Evolutionary conservation across 73 alveolate genomes (phyloP), one percentile per base, ranked within the genome.

Genomic region (Paramecium caudatum): DNA sequence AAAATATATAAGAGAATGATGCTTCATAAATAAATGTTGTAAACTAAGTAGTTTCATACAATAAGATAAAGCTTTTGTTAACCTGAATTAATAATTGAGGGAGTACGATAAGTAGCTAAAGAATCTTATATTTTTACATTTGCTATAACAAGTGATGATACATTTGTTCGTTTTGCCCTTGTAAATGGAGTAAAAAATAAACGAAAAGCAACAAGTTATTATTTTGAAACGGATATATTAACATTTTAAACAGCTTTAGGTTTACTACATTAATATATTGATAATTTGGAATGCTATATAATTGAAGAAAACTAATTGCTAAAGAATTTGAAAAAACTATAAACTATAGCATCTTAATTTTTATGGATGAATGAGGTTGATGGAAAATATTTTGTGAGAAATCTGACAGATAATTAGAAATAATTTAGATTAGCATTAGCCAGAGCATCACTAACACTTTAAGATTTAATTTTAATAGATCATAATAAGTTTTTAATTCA

Each of bases 191-290:
- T 37, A 5, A 45, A 74, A 16, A 39, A 39, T 8, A 74, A 45
- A 16, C 16, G 47, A 74, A 74, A 21, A 8, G 39, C 36, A 15
- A 41, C 36, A 27, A 34, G 19, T 36, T 74, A 33, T 13, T 41
- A 30, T 37, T 36, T 41, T 41, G 88, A 74, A 5, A 74, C 43
- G 43, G 88, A 74, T 45, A 74, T 25, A 7, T 10, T 9, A 5
- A 37, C 33, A 21, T 37, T 74, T 16, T 41, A 41, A 17, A 39
- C 17, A n/a, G 17, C 69, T 41, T 17, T 74, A 2, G 88, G 69
- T 5, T 74, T 74, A 43, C 43, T 74, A 45, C 30, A 74, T 27
- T 39, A 74, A 41, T 74, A 74, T 74, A 74, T 74, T 16, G 69
- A 41, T 16, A 27, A 36, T 2, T 21, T 45, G 3, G 69, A 74